Evolutionary conservation across 176 grass and related monocot genomes (phyloP), one percentile per base, ranked within the genome.

Genomic region (Coix lacrymajobi): DNA sequence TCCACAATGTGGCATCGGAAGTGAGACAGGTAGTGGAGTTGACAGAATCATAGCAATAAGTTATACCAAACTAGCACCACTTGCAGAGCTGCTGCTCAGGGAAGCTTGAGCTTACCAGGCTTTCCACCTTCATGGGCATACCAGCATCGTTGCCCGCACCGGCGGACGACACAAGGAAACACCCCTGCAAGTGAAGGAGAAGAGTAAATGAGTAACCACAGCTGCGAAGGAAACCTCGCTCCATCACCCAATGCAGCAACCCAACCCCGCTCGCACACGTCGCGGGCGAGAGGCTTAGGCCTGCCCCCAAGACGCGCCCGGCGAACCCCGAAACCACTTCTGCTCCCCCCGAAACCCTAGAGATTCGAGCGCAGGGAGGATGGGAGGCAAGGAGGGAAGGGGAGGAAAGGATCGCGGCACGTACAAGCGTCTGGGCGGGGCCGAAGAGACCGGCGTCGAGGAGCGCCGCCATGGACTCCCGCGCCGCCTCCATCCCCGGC

Each of bases 401-500:
- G 25, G 24, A 24, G 20, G 29, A 8, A 40, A 48, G 54, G 41
- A 2, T 57, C 24, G 32, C 45, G n/a, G 24, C 78, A 66, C 58
- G 16, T 73, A 98, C 96, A 79, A 98, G 84, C 20, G 94, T 89
- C 62, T 98, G 92, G 66, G 96, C 92, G 26, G 90, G 95, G 58
- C 86, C 76, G 87, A 87, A 91, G 83, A 98, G 91, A 87, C 84
- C 89, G 51, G 92, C 94, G 64, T 95, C 90, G 70, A 93, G 88
- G 78, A 98, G 92, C 46, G 89, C 66, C 67, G 87, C 72, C 90
- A 98, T 98, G 44, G 92, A 92, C 77, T 98, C 96, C 85, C 92
- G 88, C 36, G 87, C 83, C 51, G 86, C 76, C 45, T 98, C 96
- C 96, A 98, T 98, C 63, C 13, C 75, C 79, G 54, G 71, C 76